phyloP scores from a whole-genome alignment of 1,284 basidiomycete species.

The Uromyces viciae-fabae region DNA sequence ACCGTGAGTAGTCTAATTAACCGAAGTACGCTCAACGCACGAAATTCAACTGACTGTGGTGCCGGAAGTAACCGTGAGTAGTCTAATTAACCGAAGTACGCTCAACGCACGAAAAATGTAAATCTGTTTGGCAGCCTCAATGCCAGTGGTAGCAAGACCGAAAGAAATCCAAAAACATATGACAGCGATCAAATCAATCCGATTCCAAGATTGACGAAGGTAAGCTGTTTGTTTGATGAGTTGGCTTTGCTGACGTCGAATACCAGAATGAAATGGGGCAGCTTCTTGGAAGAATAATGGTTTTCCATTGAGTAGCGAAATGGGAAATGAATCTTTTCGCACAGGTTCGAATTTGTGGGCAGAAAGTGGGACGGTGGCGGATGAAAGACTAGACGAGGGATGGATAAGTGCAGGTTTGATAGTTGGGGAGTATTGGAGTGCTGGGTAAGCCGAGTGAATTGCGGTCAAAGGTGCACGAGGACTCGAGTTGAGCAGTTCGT shows the following conservation, averaged over 20 bases:
- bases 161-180: constrained; percentile 74
- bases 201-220: constrained; percentile 86
- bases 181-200: constrained; percentile 83
- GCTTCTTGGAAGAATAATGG: constrained; percentile 31
- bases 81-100: constrained; percentile 74
- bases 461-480: not conserved
- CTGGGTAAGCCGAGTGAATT: constrained; percentile 1
- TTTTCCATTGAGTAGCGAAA: not conserved
- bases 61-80: constrained; percentile 83
- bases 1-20: constrained; percentile 78
- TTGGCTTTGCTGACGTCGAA: constrained; percentile 42
- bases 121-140: constrained; percentile 62
- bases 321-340: constrained; percentile 14
- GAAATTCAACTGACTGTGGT: constrained; percentile 74
- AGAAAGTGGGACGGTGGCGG: not conserved
- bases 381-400: constrained; percentile 5
- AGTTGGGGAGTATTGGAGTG: constrained; percentile 59
- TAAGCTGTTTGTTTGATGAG: constrained; percentile 61
- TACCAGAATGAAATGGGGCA: constrained; percentile 36
- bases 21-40: constrained; percentile 81
- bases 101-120: constrained; percentile 79
- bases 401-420: not conserved
- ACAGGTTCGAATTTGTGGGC: not conserved
- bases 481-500: not conserved
- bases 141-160: constrained; percentile 63